Evolutionary conservation across 139 green algal genomes (phyloP), one percentile per base, ranked within the genome.

Genomic region (Pseudopediastrum boryanum): DNA sequence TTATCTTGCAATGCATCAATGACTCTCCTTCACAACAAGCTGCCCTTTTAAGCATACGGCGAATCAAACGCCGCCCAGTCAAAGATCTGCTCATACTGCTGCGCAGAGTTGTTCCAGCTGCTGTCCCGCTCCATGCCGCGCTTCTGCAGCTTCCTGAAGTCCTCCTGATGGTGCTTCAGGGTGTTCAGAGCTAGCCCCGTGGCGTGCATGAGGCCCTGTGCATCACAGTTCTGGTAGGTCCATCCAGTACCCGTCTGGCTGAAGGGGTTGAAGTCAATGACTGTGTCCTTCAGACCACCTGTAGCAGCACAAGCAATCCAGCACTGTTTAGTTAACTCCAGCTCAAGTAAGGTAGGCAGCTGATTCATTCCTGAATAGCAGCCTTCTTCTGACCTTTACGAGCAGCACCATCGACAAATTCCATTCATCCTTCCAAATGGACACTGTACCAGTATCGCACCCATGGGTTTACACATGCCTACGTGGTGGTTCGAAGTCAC

Each of bases 41-140:
- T n/a, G n/a, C n/a, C n/a, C n/a, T n/a, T 12, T 75, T 48, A 78
- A 7, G 74, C 74, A 48, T 85, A 88, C 31, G 83, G 75, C 62
- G 64, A 27, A 23, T 88, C 83, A 33, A 80, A 54, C 4, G 79
- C 2, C 1, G 83, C 75, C 83, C 83, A 88, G 27, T 61, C 77
- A 50, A 88, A 81, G 52, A 88, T 85, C 78, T 95, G 86, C 83
- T 98, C 94, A 67, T 97, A 98, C 79, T 94, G 80, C 71, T 88
- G 56, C 8, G 93, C 93, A 9, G 93, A 90, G 19, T 83, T 70
- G 54, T 94, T 84, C 93, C 93, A 97, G 29, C 79, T 91, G 52
- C 85, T 77, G 80, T 98, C 91, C 16, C 88, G 85, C 66, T 86
- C 13, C 93, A 98, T 97, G 80, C 94, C 93, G 12, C 90, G 84